Percentiles rank a stretch among this genome's conserved stretches.
Conservation (phyloP, 805 yeast genomes). For the Suhomyces sp. region DNA sequence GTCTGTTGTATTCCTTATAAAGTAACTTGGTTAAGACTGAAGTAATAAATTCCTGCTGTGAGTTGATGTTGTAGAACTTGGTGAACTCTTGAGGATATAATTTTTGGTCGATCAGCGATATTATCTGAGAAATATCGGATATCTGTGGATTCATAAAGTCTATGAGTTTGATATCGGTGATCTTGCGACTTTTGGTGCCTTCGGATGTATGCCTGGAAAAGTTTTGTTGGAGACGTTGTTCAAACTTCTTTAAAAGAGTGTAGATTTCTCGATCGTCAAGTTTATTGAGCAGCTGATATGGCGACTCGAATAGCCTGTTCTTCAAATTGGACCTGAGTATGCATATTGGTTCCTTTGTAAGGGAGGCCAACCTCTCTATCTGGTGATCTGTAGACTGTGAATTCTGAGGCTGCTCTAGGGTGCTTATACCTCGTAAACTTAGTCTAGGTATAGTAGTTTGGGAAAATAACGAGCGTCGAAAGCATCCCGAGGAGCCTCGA, state of each 20-base stretch:
- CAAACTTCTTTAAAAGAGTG: neutral
- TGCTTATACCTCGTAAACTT: neutral
- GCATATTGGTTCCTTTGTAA: neutral
- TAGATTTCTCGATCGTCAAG: slow-evolving; percentile 1
- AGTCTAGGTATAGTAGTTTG: neutral
- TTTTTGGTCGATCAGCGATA: slow-evolving; percentile 16
- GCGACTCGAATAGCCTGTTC: neutral
- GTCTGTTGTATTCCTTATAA: slow-evolving; percentile 20
- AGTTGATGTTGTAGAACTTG: slow-evolving; percentile 12
- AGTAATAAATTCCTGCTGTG: slow-evolving; percentile 19
- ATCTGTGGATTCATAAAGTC: slow-evolving; percentile 27
- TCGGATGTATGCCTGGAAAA: neutral
- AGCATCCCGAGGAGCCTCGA: neutral
- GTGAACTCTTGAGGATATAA: slow-evolving; percentile 19
- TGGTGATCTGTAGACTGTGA: neutral
- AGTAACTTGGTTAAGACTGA: slow-evolving; percentile 22
- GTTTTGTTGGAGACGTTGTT: neutral
- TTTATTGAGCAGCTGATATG: slow-evolving; percentile 3
- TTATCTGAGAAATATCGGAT: slow-evolving; percentile 16
- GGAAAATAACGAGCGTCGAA: neutral
- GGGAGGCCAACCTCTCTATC: neutral
- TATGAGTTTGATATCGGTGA: neutral
- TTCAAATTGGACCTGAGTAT: neutral
- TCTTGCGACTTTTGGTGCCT: neutral
- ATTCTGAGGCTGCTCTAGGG: neutral